Evolutionary conservation across 106 monocot species (phyloP).

Genomic region (Posidonia australis): DNA sequence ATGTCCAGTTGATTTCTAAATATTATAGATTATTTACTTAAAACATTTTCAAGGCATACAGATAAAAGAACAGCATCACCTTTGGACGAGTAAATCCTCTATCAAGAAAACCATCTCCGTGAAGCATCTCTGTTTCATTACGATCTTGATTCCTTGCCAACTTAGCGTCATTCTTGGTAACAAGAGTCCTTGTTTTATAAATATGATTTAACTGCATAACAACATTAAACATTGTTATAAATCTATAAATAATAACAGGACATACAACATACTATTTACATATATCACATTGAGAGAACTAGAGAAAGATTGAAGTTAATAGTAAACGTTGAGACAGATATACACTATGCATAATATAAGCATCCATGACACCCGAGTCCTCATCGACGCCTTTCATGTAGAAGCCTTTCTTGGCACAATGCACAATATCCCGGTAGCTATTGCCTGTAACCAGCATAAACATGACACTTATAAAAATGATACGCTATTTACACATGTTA

Average conservation of each 20-base stretch:
- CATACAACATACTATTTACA: too few relatives aligned
- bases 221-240: background rate
- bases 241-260: slow-evolving; percentile 7
- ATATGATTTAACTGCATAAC: slow-evolving; percentile 75
- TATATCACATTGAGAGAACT: too few relatives aligned
- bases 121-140: slow-evolving; percentile 40
- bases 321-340: slow-evolving; percentile 12
- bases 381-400: slow-evolving; percentile 62
- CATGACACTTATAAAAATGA: background rate
- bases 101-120: slow-evolving; percentile 54
- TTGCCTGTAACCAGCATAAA: slow-evolving; percentile 39
- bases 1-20: too few relatives aligned
- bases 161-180: slow-evolving; percentile 71
- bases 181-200: slow-evolving; percentile 52
- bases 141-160: slow-evolving; percentile 35
- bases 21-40: too few relatives aligned
- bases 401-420: slow-evolving; percentile 86
- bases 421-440: slow-evolving; percentile 87
- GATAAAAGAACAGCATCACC: slow-evolving; percentile 22
- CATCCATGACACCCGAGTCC: slow-evolving; percentile 81
- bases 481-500: too few relatives aligned
- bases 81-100: slow-evolving; percentile 99
- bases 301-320: too few relatives aligned
- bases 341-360: slow-evolving; percentile 93
- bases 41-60: background rate